Evolutionary conservation across 2,329 filamentous ascomycete species (phyloP).

Genomic region (Periconia sp.): DNA sequence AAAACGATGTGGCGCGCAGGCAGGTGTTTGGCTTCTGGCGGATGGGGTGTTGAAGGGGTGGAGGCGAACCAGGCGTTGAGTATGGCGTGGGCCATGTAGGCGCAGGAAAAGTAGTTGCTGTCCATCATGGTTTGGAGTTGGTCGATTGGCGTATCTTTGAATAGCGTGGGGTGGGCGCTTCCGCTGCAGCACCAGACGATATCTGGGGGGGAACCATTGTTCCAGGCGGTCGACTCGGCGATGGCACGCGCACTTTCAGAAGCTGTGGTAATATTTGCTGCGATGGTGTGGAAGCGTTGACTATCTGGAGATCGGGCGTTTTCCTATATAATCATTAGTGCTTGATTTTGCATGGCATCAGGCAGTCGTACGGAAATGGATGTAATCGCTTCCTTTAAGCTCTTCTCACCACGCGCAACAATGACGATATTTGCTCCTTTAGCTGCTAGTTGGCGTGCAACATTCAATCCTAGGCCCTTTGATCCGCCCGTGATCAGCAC

Average conservation of each 20-base stretch:
- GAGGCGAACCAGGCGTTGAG: slow-evolving; percentile 36
- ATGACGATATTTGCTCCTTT: slow-evolving; percentile 21
- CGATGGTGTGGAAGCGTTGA: slow-evolving; percentile 17
- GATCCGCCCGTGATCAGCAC: slow-evolving; percentile 21
- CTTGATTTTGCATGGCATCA: background rate
- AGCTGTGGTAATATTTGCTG: slow-evolving; percentile 11
- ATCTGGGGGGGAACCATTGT: slow-evolving; percentile 13
- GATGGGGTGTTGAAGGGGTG: background rate
- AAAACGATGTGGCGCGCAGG: slow-evolving; percentile 18
- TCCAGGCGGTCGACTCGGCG: slow-evolving; percentile 14
- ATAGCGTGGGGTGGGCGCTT: slow-evolving; percentile 34
- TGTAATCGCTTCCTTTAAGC: slow-evolving; percentile 11
- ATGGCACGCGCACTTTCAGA: slow-evolving; percentile 12
- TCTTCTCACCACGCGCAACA: slow-evolving; percentile 12
- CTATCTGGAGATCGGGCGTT: slow-evolving; percentile 8
- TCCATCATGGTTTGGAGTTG: slow-evolving; percentile 47
- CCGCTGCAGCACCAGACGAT: slow-evolving; percentile 22
- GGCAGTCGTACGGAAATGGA: slow-evolving; percentile 10
- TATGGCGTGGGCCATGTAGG: slow-evolving; percentile 48
- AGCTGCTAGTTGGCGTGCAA: slow-evolving; percentile 15
- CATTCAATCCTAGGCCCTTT: slow-evolving; percentile 16
- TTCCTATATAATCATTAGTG: slow-evolving; percentile 4
- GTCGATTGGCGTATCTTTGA: slow-evolving; percentile 45
- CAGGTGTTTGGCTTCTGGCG: background rate
- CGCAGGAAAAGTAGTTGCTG: slow-evolving; percentile 50